Conservation (phyloP, 208 protist genomes). For the Leishmania amazonensis region DNA sequence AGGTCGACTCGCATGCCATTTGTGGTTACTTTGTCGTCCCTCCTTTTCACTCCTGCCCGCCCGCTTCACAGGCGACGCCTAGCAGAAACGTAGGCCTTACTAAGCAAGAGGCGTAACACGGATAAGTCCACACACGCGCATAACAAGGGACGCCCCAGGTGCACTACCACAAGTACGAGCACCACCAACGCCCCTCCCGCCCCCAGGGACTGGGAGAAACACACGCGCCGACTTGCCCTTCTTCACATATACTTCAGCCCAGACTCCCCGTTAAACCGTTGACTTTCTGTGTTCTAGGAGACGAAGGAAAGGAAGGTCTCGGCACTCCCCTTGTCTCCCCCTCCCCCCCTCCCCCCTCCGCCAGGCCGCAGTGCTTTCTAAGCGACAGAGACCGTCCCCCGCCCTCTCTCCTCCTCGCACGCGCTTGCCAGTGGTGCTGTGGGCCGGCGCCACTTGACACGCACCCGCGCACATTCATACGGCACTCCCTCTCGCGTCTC, state of each 20-base stretch:
- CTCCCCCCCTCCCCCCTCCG: not conserved
- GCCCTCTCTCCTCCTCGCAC: not conserved
- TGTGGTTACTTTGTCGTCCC: not conserved
- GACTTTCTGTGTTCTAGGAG: not conserved
- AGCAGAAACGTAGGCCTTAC: not conserved
- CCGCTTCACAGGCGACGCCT: not conserved
- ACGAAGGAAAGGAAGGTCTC: not conserved
- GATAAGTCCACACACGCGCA: not conserved
- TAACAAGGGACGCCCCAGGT: not conserved
- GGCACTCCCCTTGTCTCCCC: not conserved
- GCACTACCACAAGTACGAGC: not conserved
- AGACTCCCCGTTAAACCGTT: not conserved
- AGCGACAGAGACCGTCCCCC: not conserved
- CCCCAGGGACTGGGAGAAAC: not conserved
- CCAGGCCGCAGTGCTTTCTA: not conserved
- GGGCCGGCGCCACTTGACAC: not conserved
- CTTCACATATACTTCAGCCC: not conserved
- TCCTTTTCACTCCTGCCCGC: not conserved
- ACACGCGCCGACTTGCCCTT: not conserved
- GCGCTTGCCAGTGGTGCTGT: not conserved
- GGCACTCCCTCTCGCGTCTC: not conserved
- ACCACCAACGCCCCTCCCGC: not conserved
- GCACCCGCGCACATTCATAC: not conserved
- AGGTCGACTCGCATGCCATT: not conserved
- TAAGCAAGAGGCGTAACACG: constrained; percentile 2